Conservation (phyloP, 306 rosid genomes). For the Datisca glomerata region DNA sequence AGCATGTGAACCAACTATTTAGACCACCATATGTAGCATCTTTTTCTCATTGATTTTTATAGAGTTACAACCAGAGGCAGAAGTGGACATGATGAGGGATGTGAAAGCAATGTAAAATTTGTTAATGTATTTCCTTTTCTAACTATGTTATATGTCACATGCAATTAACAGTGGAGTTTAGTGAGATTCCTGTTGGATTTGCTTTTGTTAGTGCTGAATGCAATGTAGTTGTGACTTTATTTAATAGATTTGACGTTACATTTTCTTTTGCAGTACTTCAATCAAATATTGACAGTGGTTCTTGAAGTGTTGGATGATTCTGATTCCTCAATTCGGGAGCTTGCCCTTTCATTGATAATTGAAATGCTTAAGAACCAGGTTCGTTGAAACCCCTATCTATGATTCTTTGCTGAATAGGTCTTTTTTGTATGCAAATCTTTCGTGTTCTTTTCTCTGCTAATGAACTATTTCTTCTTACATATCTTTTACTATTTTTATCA, state of each 20-base stretch:
- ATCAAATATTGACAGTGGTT: constrained; percentile 82
- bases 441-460: neutral
- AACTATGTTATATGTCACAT: too few relatives aligned
- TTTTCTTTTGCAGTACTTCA: constrained; percentile 92
- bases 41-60: too few relatives aligned
- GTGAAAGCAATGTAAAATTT: too few relatives aligned
- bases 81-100: neutral
- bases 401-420: constrained; percentile 10
- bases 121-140: too few relatives aligned
- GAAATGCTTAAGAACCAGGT: constrained; percentile 98
- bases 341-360: constrained; percentile 56
- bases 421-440: constrained; percentile 3
- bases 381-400: neutral
- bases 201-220: too few relatives aligned
- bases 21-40: too few relatives aligned
- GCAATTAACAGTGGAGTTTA: too few relatives aligned
- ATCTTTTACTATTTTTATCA: neutral
- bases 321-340: constrained; percentile 72
- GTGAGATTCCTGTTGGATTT: too few relatives aligned
- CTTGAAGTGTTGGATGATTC: constrained; percentile 93
- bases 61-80: neutral
- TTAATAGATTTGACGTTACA: too few relatives aligned
- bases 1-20: too few relatives aligned
- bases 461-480: constrained; percentile 2
- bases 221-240: too few relatives aligned